Conservation (phyloP, 495 filamentous ascomycete genomes). For the Trichoderma orchidacearum region DNA sequence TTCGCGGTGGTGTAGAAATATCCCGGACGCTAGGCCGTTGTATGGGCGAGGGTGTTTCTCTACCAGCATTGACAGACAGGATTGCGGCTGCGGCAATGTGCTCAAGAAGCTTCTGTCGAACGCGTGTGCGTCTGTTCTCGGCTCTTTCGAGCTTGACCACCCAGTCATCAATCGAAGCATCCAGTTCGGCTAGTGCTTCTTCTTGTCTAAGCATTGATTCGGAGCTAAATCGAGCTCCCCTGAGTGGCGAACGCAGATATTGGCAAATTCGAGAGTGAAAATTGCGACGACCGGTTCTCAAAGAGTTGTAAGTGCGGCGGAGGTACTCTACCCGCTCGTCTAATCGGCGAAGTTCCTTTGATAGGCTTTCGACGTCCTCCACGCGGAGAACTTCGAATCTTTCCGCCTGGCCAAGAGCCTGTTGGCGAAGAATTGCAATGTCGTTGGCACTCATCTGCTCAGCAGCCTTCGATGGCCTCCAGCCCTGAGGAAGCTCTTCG, state of each 20-base stretch:
- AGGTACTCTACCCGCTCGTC: constrained; percentile 63
- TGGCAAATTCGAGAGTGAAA: constrained; percentile 55
- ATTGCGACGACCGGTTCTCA: constrained; percentile 51
- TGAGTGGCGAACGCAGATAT: constrained; percentile 45
- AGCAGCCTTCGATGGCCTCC: constrained; percentile 36
- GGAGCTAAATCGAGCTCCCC: constrained; percentile 47
- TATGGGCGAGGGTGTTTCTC: constrained; percentile 11
- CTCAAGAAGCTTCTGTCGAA: constrained; percentile 65
- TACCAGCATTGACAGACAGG: constrained; percentile 15
- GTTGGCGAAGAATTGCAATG: constrained; percentile 38
- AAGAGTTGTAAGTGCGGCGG: constrained; percentile 51
- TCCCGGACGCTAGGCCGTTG: constrained; percentile 14
- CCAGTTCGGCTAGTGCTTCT: constrained; percentile 56
- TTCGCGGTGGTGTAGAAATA: constrained; percentile 33
- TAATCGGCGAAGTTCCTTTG: constrained; percentile 54
- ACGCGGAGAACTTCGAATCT: constrained; percentile 54
- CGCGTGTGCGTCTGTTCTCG: constrained; percentile 55
- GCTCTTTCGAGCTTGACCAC: constrained; percentile 56
- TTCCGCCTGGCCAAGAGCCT: constrained; percentile 49
- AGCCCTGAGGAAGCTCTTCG: constrained; percentile 43
- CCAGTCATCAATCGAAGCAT: constrained; percentile 65
- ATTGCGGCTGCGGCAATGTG: constrained; percentile 51
- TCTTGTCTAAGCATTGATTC: constrained; percentile 63
- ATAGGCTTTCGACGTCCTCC: constrained; percentile 52
- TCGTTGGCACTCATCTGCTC: constrained; percentile 33